phyloP scores from a whole-genome alignment of 164 flowering plant species.

The Berberis vulgaris region DNA sequence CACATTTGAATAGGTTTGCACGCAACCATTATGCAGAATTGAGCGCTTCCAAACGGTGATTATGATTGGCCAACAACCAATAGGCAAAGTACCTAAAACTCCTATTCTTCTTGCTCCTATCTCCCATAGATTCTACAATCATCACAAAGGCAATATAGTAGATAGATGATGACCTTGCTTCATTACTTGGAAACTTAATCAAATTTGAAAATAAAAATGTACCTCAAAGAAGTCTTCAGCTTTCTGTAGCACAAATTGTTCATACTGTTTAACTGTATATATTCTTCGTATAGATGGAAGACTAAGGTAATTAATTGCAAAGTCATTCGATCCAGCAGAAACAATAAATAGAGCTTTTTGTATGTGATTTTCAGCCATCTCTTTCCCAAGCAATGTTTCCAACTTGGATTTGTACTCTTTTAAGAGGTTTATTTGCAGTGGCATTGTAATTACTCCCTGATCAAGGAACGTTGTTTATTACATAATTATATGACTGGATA shows the following conservation, averaged over 20 bases:
- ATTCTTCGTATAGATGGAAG: no score
- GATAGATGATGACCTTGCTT: neutral
- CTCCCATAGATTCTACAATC: conserved; percentile 27
- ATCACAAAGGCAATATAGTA: neutral
- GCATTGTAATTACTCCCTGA: conserved; percentile 31
- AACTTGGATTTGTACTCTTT: conserved; percentile 25
- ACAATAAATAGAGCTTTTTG: conserved; percentile 28
- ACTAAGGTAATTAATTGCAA: conserved; percentile 36
- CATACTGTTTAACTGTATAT: no score
- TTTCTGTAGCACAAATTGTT: no score
- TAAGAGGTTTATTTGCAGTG: conserved; percentile 27
- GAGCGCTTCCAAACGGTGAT: conserved; percentile 12
- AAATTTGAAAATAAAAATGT: no score
- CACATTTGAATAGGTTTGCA: neutral
- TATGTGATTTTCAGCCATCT: conserved; percentile 17
- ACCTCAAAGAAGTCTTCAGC: no score
- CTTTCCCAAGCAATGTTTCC: conserved; percentile 25
- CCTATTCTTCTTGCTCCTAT: conserved; percentile 31
- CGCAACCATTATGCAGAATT: neutral
- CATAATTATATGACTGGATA: no score
- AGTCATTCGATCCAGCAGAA: conserved; percentile 53
- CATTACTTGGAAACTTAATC: neutral
- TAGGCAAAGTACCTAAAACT: conserved; percentile 40
- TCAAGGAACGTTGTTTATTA: no score
- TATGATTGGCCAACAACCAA: conserved; percentile 45